These are phyloP conservation scores for Vigna angularis DNA, from an alignment of 306 rosid species.

Conservation along the genomic window DNA sequence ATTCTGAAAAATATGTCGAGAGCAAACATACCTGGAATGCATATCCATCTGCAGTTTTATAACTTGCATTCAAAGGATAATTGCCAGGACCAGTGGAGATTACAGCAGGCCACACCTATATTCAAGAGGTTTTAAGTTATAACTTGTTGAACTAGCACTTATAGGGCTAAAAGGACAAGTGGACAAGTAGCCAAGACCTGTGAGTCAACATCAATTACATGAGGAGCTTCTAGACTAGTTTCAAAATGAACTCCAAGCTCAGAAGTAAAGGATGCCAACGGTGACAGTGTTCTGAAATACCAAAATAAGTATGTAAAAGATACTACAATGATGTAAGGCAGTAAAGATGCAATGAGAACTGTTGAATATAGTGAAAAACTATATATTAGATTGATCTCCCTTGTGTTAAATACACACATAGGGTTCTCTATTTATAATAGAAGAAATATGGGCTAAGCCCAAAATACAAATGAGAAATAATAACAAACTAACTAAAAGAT, in stretches of 20 bases:
- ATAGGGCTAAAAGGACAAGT: constrained; percentile 40
- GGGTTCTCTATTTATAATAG: too few species aligned
- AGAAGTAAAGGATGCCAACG: constrained; percentile 88
- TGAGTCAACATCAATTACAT: constrained; percentile 82
- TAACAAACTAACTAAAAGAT: too few species aligned
- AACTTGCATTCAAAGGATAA: constrained; percentile 90
- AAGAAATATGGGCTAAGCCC: too few species aligned
- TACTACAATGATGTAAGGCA: constrained; percentile 28
- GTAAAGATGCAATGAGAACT: constrained; percentile 27
- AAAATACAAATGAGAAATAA: too few species aligned
- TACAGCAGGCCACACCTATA: constrained; percentile 93
- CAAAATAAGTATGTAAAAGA: constrained; percentile 34
- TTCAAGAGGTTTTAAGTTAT: constrained; percentile 42
- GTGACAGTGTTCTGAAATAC: constrained; percentile 85
- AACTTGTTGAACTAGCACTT: constrained; percentile 42
- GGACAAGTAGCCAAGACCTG: constrained; percentile 60
- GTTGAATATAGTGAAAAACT: too few species aligned
- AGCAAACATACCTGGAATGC: constrained; percentile 73
- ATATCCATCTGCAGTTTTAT: constrained; percentile 86
- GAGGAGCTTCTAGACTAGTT: constrained; percentile 93
- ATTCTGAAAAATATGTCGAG: constrained; percentile 13
- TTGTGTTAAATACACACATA: too few species aligned
- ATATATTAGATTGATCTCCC: too few species aligned
- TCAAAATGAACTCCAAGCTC: constrained; percentile 94
- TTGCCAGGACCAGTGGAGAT: constrained; percentile 84